Evolutionary conservation across 371 early-diverging fungal genomes (phyloP).

Genomic region (Funneliformis caledonium): DNA sequence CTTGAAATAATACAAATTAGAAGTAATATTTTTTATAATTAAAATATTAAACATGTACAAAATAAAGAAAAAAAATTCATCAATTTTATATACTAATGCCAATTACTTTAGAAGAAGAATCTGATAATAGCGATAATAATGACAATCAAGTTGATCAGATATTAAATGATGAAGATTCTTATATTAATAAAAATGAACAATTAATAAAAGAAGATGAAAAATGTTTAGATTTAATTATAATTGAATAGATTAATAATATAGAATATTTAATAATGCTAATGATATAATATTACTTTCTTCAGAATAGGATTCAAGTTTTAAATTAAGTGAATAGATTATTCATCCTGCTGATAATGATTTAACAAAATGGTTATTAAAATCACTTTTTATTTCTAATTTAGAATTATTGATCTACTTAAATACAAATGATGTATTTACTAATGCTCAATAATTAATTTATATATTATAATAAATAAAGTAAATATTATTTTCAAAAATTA

Average conservation of each 20-base stretch:
- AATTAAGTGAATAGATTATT: not conserved
- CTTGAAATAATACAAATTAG: slow-evolving; percentile 2
- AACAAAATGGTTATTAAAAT: not conserved
- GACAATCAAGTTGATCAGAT: not conserved
- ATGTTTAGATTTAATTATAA: not conserved
- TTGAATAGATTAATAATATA: not conserved
- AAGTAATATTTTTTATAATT: not conserved
- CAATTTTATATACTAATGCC: not conserved
- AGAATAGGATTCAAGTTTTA: not conserved
- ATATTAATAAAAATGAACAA: not conserved
- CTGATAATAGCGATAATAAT: not conserved
- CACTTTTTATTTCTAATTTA: slow-evolving; percentile 8
- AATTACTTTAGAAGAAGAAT: not conserved
- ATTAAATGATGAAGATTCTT: not conserved
- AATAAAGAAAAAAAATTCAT: not conserved
- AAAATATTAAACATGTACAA: not conserved
- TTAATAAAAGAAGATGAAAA: not conserved
- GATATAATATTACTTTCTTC: not conserved
- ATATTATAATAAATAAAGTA: too few species aligned
- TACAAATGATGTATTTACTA: not conserved
- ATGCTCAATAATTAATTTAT: too few species aligned
- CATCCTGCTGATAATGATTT: slow-evolving; percentile 15
- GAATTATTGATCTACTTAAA: not conserved
- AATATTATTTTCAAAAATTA: too few species aligned
- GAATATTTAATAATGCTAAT: not conserved